These are phyloP conservation scores for Pythium phragmiticola DNA, from an alignment of 352 stramenopile species.

Conservation along the genomic window DNA sequence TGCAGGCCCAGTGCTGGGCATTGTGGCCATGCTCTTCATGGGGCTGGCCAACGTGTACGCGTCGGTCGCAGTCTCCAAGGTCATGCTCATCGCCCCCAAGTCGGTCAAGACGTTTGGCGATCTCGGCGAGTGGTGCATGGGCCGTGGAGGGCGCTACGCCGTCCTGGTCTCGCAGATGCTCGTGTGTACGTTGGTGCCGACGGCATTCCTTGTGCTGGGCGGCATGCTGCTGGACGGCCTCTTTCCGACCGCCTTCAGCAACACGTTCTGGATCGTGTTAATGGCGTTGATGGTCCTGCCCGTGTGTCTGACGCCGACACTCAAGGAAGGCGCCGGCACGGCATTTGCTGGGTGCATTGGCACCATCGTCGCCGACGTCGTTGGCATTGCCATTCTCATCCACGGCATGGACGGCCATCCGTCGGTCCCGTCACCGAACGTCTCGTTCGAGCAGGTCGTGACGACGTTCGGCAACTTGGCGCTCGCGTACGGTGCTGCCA, in stretches of 20 bases:
- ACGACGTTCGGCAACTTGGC: constrained; percentile 40
- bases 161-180: constrained; percentile 29
- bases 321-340: constrained; percentile 33
- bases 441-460: constrained; percentile 31
- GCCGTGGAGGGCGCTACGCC: constrained; percentile 25
- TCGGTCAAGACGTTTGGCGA: constrained; percentile 38
- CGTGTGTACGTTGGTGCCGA: constrained; percentile 29
- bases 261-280: constrained; percentile 32
- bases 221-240: constrained; percentile 46
- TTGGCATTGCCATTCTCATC: constrained; percentile 29
- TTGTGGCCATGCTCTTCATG: constrained; percentile 37
- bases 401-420: constrained; percentile 27
- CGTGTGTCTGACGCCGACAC: constrained; percentile 34
- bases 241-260: constrained; percentile 38
- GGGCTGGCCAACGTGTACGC: constrained; percentile 35
- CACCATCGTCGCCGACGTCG: constrained; percentile 35
- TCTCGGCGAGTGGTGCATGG: constrained; percentile 38
- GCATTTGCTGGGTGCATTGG: constrained; percentile 34
- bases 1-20: constrained; percentile 27
- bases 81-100: constrained; percentile 32
- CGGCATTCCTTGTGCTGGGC: constrained; percentile 50
- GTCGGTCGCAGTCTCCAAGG: constrained; percentile 29
- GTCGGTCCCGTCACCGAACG: constrained; percentile 17
- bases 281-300: constrained; percentile 33
- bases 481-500: constrained; percentile 40